Evolutionary conservation across 768 basidiomycete species (phyloP).

Genomic region (Dentipellis sp.): DNA sequence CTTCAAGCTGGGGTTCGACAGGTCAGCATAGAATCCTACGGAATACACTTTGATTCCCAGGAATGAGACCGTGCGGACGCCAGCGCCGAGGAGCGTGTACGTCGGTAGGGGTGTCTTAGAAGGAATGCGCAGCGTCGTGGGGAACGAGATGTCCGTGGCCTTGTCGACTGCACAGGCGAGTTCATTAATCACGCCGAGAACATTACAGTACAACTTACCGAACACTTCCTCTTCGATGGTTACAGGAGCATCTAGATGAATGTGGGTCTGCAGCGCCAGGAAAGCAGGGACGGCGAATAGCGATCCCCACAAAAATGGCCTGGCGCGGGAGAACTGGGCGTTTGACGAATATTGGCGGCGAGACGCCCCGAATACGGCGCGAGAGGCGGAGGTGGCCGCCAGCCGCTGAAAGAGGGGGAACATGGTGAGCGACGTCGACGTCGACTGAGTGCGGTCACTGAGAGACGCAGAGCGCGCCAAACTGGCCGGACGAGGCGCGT

Average conservation of each 20-base stretch:
- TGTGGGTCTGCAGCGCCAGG: background rate
- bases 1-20: constrained; percentile 52
- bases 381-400: background rate
- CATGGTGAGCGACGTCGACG: background rate
- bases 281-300: background rate
- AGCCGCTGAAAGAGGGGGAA: background rate
- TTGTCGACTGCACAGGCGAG: constrained; percentile 44
- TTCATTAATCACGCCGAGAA: background rate
- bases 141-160: constrained; percentile 67
- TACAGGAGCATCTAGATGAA: constrained; percentile 34
- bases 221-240: constrained; percentile 7
- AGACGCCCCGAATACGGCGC: background rate
- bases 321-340: background rate
- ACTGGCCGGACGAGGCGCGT: too few species aligned
- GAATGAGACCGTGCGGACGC: constrained; percentile 85
- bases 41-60: constrained; percentile 84
- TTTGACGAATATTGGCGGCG: background rate
- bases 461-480: too few species aligned
- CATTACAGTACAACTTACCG: constrained; percentile 2
- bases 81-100: constrained; percentile 71
- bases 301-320: background rate
- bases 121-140: constrained; percentile 52
- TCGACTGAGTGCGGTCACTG: too few species aligned
- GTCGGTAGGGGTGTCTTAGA: constrained; percentile 53
- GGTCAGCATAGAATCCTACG: constrained; percentile 83